Evolutionary conservation across 2,329 filamentous ascomycete species (phyloP).

Genomic region (Diaporthe sp.): DNA sequence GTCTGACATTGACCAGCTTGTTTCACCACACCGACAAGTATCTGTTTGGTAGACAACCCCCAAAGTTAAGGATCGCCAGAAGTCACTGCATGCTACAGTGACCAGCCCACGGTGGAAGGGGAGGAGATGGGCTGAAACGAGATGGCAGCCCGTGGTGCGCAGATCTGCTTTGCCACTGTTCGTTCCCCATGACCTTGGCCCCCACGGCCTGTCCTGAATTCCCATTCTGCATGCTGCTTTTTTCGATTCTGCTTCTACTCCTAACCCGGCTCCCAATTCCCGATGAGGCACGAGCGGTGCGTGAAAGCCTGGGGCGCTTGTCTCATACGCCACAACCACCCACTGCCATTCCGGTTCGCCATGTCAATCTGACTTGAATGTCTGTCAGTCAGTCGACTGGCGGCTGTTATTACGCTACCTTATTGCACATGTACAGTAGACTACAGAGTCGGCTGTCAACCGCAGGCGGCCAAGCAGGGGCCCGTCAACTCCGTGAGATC

Average conservation of each 20-base stretch:
- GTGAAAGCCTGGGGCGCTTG: not conserved
- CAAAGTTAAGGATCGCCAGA: not conserved
- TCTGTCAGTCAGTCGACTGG: no score
- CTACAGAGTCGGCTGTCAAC: not conserved
- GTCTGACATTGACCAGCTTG: not conserved
- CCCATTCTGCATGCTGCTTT: not conserved
- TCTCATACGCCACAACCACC: not conserved
- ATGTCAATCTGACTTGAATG: no score
- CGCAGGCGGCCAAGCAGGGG: not conserved
- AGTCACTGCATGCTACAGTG: not conserved
- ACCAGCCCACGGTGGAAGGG: not conserved
- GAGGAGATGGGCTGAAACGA: slow-evolving; percentile 12
- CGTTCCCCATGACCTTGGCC: no score
- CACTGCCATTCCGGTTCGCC: not conserved
- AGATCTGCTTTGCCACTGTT: not conserved
- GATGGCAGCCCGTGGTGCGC: not conserved
- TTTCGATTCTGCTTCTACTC: not conserved
- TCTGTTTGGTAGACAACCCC: not conserved
- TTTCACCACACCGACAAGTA: not conserved
- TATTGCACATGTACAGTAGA: not conserved
- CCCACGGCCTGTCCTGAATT: not conserved
- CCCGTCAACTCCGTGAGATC: not conserved
- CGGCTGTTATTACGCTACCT: no score
- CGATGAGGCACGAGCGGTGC: not conserved
- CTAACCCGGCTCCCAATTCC: not conserved